Evolutionary conservation across 2,329 filamentous ascomycete genomes (phyloP), one percentile per base, ranked within the genome.

Genomic region (Colletotrichum neosansevieriae): DNA sequence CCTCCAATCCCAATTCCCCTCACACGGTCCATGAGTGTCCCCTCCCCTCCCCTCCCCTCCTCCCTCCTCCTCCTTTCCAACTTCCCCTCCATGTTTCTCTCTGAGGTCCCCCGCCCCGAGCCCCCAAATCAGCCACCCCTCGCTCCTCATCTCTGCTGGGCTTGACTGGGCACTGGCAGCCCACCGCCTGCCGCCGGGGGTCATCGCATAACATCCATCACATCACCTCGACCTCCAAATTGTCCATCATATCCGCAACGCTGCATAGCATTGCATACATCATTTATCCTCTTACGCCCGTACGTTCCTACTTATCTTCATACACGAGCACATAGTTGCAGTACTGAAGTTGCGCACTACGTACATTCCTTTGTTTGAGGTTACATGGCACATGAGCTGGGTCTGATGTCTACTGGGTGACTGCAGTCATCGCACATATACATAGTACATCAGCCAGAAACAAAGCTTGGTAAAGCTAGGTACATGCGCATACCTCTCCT

Each of bases 391-490:
- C 57, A 15, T 24, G 34, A 59, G 17, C 44, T 32, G 44, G 32
- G 57, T n/a, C 44, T 58, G 44, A 42, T 13, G 9, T 10, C 9
- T 12, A 38, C 34, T 38, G 24, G 29, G 6, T 36, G 42, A 6
- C 57, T 50, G 19, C 57, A 44, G 36, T 6, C 36, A 21, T 44
- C 57, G 59, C 59, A 51, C 29, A 34, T 36, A 32, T 54, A 64
- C 60, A 53, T 64, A 51, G 58, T 54, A 64, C 60, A 45, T 64
- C 51, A 64, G 40, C 19, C 45, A 45, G 60, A 53, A 51, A 61
- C 45, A 29, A 38, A 40, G 38, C 44, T 59, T 17, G 32, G 44
- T 34, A 38, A 38, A 38, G 36, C 12, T 38, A 7, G 5, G 24
- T 6, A 38, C 34, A 38, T 11, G 15, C 42, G 42, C 12, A n/a